phyloP scores from a whole-genome alignment of 2,329 filamentous ascomycete genomes.

The Massarina eburnea region DNA sequence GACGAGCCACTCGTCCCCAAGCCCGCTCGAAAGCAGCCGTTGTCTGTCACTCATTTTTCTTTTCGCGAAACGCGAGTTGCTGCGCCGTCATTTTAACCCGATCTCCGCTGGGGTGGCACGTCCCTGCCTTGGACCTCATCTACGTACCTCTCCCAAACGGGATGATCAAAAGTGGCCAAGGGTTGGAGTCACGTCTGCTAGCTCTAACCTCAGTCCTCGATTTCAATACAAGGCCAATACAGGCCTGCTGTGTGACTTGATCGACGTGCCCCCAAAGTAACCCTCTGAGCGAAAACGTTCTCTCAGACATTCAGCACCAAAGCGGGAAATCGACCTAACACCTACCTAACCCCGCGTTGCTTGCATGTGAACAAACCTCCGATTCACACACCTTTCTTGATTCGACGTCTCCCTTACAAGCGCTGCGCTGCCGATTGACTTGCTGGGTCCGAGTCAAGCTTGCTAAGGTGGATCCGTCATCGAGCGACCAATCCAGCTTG shows the following conservation, averaged over 20 bases:
- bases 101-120: not conserved
- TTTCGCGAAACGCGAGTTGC: no score
- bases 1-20: no score
- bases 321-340: not conserved
- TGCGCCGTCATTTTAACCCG: not conserved
- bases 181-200: not conserved
- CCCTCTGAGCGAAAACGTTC: conserved; percentile 1
- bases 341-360: not conserved
- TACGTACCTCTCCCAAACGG: not conserved
- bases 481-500: not conserved
- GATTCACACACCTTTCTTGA: conserved; percentile 1
- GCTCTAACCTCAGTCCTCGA: not conserved
- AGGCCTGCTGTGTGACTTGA: no score
- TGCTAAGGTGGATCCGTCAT: not conserved
- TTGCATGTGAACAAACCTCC: conserved; percentile 6
- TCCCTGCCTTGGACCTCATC: not conserved
- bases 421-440: conserved; percentile 1
- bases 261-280: no score
- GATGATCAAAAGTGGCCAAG: not conserved
- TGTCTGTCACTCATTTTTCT: not conserved
- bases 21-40: no score
- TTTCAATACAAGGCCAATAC: no score
- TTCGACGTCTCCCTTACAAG: not conserved
- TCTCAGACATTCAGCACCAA: not conserved
- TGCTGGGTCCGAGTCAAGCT: not conserved